phyloP scores from a whole-genome alignment of 495 filamentous ascomycete species.

The Sphaerosporella brunnea region DNA sequence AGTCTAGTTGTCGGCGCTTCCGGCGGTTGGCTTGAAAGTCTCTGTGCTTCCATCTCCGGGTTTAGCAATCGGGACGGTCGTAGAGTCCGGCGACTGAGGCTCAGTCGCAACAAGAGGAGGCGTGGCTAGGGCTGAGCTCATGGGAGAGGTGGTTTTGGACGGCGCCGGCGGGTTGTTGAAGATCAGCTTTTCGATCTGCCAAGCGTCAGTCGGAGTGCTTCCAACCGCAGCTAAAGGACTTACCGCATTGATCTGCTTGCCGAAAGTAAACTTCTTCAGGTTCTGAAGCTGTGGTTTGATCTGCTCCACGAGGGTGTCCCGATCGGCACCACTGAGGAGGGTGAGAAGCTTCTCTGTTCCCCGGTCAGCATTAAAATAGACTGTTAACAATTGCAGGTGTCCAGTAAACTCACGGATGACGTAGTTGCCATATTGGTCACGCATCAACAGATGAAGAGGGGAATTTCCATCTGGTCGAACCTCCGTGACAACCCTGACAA shows the following conservation, averaged over 20 bases:
- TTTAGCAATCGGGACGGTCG: slow-evolving; percentile 30
- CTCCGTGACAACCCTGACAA: slow-evolving; percentile 48
- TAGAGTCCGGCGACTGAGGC: slow-evolving; percentile 33
- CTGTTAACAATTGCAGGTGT: too few species aligned
- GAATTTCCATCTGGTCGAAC: slow-evolving; percentile 45
- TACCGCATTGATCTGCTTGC: slow-evolving; percentile 50
- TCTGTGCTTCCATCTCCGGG: neutral
- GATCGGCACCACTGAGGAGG: slow-evolving; percentile 47
- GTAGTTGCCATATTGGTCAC: slow-evolving; percentile 89
- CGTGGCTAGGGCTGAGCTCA: slow-evolving; percentile 29
- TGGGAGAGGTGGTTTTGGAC: slow-evolving; percentile 25
- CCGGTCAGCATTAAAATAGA: neutral
- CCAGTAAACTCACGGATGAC: slow-evolving; percentile 84
- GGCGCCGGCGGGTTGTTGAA: slow-evolving; percentile 23
- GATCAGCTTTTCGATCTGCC: slow-evolving; percentile 27
- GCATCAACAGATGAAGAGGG: slow-evolving; percentile 57
- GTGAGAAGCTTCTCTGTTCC: slow-evolving; percentile 58
- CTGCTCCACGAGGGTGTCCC: slow-evolving; percentile 46
- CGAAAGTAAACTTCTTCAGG: slow-evolving; percentile 55
- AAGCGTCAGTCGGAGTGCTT: neutral
- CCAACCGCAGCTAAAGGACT: neutral
- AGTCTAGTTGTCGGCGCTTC: neutral
- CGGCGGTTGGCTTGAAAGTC: neutral
- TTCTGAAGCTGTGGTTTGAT: slow-evolving; percentile 56
- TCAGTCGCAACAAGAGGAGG: slow-evolving; percentile 32